phyloP scores from a whole-genome alignment of 306 rosid genomes.

The Citrullus mucosospermus region DNA sequence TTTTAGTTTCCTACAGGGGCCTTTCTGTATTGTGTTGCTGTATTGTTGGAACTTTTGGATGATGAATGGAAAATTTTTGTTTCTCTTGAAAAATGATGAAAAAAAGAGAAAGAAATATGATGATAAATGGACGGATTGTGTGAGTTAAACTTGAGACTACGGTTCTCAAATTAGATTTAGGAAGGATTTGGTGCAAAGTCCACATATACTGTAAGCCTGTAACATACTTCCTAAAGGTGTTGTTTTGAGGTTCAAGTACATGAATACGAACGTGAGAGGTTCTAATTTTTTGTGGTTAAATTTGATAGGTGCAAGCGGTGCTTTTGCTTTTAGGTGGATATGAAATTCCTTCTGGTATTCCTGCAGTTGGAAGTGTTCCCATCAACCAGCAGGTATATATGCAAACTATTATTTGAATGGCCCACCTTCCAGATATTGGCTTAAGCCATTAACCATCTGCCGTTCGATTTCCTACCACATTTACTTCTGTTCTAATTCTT shows the following conservation, averaged over 20 bases:
- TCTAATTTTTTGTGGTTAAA: conserved; percentile 5
- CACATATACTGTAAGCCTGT: neutral
- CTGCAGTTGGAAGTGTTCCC: conserved; percentile 27
- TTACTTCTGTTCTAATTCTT: conserved; percentile 3
- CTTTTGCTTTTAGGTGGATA: conserved; percentile 46
- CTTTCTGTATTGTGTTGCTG: neutral
- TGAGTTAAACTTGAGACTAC: neutral
- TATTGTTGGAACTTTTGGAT: neutral
- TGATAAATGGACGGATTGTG: neutral
- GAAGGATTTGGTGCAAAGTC: neutral
- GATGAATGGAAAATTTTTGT: neutral
- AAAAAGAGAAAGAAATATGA: neutral
- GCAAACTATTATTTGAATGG: neutral
- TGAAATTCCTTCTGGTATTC: conserved; percentile 40
- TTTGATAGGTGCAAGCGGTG: conserved; percentile 43
- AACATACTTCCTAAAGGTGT: neutral
- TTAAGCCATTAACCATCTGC: neutral
- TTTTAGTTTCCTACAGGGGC: neutral
- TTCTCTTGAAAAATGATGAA: neutral
- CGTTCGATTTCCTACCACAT: neutral
- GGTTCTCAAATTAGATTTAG: neutral
- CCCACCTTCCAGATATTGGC: neutral
- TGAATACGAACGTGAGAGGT: neutral
- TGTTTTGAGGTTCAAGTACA: neutral
- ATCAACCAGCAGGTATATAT: conserved; percentile 23